Percentiles rank a stretch among this genome's conserved stretches.
Evolutionary conservation across 2,329 filamentous ascomycete species (phyloP).

Genomic region (Monilinia laxa): DNA sequence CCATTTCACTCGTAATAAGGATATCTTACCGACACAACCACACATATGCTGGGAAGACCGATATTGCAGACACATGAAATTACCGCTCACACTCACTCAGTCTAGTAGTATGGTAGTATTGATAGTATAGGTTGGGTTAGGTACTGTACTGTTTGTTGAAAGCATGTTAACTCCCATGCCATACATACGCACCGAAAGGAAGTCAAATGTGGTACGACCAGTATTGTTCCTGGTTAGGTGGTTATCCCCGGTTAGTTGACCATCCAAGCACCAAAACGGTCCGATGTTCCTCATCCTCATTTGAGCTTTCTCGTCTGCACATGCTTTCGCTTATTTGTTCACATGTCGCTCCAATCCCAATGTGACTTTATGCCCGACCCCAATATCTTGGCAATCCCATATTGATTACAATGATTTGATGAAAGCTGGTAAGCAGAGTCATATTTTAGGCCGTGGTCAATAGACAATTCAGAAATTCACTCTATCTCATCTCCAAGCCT

Average conservation of each 20-base stretch:
- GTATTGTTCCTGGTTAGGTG: constrained; percentile 6
- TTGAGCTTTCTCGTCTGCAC: constrained; percentile 19
- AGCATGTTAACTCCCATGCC: constrained; percentile 4
- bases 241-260: constrained; percentile 3
- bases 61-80: constrained; percentile 7
- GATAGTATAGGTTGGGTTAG: neutral
- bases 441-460: constrained; percentile 17
- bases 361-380: constrained; percentile 20
- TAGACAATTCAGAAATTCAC: constrained; percentile 2
- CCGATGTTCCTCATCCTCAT: constrained; percentile 26
- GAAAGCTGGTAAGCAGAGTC: constrained; percentile 16
- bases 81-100: neutral
- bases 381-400: constrained; percentile 18
- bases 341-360: constrained; percentile 15
- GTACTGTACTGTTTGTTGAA: neutral
- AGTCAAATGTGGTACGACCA: constrained; percentile 1
- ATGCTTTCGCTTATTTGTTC: constrained; percentile 11
- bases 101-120: neutral
- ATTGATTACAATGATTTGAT: constrained; percentile 17
- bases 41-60: neutral
- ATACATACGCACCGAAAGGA: constrained; percentile 9
- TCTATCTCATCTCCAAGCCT: constrained; percentile 20
- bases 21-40: constrained; percentile 3
- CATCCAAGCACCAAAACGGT: constrained; percentile 22
- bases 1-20: neutral